Evolutionary conservation across 2,329 filamentous ascomycete genomes (phyloP), one percentile per base, ranked within the genome.

Genomic region (Neopestalotiopsis rosae): DNA sequence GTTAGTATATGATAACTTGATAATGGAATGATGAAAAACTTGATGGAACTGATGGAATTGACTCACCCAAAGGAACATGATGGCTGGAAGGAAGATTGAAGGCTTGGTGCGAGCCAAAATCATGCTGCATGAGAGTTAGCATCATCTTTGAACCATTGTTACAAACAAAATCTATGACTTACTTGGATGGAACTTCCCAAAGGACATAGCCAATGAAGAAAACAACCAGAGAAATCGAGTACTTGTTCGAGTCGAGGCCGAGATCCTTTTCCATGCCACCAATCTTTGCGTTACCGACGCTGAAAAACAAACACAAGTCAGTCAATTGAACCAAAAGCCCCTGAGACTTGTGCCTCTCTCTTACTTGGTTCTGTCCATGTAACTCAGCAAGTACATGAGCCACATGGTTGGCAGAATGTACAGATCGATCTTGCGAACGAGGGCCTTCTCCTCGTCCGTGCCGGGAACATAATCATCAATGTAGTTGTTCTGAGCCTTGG

Each of bases 191-290:
- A 0, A 86, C 84, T 74, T 92, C 90, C 73, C 90, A 91, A 38
- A 91, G 77, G 0, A 90, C 82, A 77, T 94, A 94, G 4, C 88
- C 90, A 66, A 93, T 83, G 81, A 93, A 93, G 81, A 93, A 93
- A 71, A 93, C 85, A 17, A 78, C 70, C 14, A 89, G 81, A 17
- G 84, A 80, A 28, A 88, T 82, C 74, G 91, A 91, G 78, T 92
- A 93, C 76, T 89, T 83, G 56, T 82, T 81, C 7, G 86, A 81
- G 2, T 86, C 85, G 82, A 94, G 88, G 67, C 86, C 69, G 28
- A 83, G 78, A 65, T 82, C 81, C 65, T 84, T 72, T 72, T 80
- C 77, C 61, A 85, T 79, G 17, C 82, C 82, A 45, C 80, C 81
- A 56, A 90, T 88, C 78, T 89, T 87, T 12, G 89, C 88, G 75